These are phyloP conservation scores for Xylariaceae sp. DNA, from an alignment of 2,329 filamentous ascomycete species.

Conservation along the genomic window DNA sequence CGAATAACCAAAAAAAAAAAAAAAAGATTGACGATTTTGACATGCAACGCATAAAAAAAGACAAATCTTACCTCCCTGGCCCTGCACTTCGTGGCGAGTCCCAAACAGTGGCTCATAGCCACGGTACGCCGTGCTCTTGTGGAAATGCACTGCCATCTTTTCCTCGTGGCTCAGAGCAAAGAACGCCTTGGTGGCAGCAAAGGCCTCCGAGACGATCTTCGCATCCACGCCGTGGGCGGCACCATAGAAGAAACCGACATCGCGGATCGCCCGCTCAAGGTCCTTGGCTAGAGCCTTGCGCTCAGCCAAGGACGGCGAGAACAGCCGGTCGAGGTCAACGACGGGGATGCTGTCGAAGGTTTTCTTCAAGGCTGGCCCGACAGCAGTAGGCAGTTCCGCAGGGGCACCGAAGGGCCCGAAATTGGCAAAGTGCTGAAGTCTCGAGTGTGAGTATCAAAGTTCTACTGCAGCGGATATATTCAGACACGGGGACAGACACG, in stretches of 20 bases:
- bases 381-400: neutral
- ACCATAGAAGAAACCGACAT: neutral
- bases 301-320: neutral
- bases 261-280: neutral
- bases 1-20: neutral
- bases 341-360: neutral
- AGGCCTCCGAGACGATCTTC: neutral
- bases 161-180: neutral
- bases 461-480: neutral
- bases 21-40: too few species aligned
- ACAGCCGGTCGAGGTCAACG: neutral
- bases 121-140: neutral
- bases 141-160: neutral
- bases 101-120: neutral
- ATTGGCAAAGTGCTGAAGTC: neutral
- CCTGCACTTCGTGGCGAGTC: neutral
- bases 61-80: neutral
- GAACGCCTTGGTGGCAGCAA: neutral
- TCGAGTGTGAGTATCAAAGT: neutral
- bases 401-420: neutral
- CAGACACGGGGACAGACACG: neutral
- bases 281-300: neutral
- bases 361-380: neutral
- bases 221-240: neutral
- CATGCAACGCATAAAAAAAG: neutral